phyloP scores from a whole-genome alignment of 164 flowering plant genomes.

The Cinnamomum micranthum region DNA sequence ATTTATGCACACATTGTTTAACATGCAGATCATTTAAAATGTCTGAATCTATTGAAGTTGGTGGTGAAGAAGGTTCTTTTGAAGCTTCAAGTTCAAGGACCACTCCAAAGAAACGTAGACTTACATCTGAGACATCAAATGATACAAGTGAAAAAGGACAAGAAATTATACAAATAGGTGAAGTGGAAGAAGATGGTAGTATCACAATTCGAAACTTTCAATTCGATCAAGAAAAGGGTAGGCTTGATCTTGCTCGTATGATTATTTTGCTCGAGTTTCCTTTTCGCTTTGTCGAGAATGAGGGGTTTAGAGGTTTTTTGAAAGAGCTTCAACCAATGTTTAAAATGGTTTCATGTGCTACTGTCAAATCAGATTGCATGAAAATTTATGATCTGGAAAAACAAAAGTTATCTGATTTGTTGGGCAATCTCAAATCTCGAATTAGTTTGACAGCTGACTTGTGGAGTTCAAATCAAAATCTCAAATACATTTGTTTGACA shows the following conservation, averaged over 20 bases:
- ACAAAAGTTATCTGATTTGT: constrained; percentile 43
- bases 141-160: constrained; percentile 64
- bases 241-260: constrained; percentile 71
- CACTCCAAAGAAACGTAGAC: constrained; percentile 27
- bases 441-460: constrained; percentile 52
- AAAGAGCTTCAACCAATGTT: constrained; percentile 73
- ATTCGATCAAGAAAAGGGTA: constrained; percentile 54
- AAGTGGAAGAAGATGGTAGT: constrained; percentile 22
- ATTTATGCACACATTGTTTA: too few relatives aligned
- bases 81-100: too few relatives aligned
- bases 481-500: constrained; percentile 50
- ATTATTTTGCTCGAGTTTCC: constrained; percentile 83
- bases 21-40: too few relatives aligned
- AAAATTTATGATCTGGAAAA: constrained; percentile 59
- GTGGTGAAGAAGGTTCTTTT: too few relatives aligned
- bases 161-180: constrained; percentile 9
- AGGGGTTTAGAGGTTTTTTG: constrained; percentile 63
- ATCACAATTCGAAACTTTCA: constrained; percentile 32
- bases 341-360: constrained; percentile 38
- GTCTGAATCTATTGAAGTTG: too few relatives aligned
- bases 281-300: constrained; percentile 66
- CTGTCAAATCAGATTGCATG: constrained; percentile 24
- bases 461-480: constrained; percentile 56
- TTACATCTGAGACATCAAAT: constrained; percentile 83
- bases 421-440: constrained; percentile 50